Evolutionary conservation across 768 basidiomycete genomes (phyloP), one percentile per base, ranked within the genome.

Genomic region (Paxillus rubicundulus): DNA sequence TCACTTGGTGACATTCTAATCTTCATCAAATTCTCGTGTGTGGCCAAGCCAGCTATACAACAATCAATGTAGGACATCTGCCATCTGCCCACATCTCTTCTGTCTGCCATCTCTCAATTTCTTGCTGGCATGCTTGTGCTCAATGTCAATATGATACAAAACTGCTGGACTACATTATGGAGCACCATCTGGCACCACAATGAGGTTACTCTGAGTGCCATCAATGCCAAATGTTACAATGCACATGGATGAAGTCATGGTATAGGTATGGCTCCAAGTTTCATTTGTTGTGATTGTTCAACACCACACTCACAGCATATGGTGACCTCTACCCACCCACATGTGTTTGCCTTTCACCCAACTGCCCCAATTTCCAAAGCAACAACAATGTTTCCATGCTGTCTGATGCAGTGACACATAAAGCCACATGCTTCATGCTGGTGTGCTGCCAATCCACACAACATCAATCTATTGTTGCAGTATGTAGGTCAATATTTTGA

Each of bases 391-490:
- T 42, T 16, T 18, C 49, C 18, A 50, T 28, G 17, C 32, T 41
- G 39, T 7, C 39, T 18, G 39, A 42, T 18, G 20, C 39, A 41
- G 27, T 42, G 17, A 62, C 57, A 4, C 55, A 21, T 21, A 54
- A 58, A 38, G 61, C 57, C 9, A 58, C 59, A 3, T 52, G 66
- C 9, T 62, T 54, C 41, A 67, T 61, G 0, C 57, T 34, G 63
- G 68, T 18, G 49, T 60, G 1, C 44, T 67, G 14, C 65, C 63
- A 7, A 53, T 62, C 4, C 63, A 64, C 47, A 58, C 60, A 1
- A 60, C 59, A 3, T 64, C 61, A 14, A 52, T 63, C 1, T 68
- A 69, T 53, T 69, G 68, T 47, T 53, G 53, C 33, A 12, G 57
- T 59, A 42, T 20, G 21, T 42, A 39, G 38, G 47, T 45, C 37